Base-by-base conservation (phyloP, 2,329 filamentous ascomycete genomes). In the Metarhizium album region DNA sequence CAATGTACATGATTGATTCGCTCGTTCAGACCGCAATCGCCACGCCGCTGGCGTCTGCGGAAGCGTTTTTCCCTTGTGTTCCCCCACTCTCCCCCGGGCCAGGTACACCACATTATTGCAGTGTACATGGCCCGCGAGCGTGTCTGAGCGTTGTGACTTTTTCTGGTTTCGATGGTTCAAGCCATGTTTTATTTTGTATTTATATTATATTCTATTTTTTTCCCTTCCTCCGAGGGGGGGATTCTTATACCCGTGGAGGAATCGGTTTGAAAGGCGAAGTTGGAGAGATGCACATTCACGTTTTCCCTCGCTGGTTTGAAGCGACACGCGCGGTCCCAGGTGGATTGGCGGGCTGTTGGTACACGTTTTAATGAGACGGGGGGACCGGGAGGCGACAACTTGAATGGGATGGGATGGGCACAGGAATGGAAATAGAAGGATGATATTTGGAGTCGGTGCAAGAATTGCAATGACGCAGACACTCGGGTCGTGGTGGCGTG, bases 1-100 rank as follows among this genome's bases (percentile, higher is more conserved):
- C 37, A n/a, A 11, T 40, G 42, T 42, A 46, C 48, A 42, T 47
- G 31, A 22, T 18, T 13, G 8, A 22, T 7, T 33, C 14, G 35
- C 33, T 46, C 42, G 7, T 16, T 42, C 20, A 47, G 47, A 49
- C 47, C 54, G 47, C 46, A 53, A 46, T 52, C n/a, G n/a, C n/a
- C n/a, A n/a, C n/a, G n/a, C n/a, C n/a, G n/a, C n/a, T n/a, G 45
- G 43, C 33, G 48, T 46, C 42, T n/a, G 24, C 11, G 24, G 20
- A 23, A 22, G 27, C 45, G 27, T 27, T 47, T n/a, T 27, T 24
- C 49, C 38, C 33, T 33, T 31, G 43, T 38, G 23, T 24, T 35
- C 33, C 45, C 45, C 46, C 49, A 29, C 37, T 51, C 48, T 51
- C 52, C 53, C 33, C 2, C n/a, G n/a, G n/a, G n/a, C n/a, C n/a